Evolutionary conservation across 2,329 filamentous ascomycete genomes (phyloP).

Genomic region (Diaporthe velutina): DNA sequence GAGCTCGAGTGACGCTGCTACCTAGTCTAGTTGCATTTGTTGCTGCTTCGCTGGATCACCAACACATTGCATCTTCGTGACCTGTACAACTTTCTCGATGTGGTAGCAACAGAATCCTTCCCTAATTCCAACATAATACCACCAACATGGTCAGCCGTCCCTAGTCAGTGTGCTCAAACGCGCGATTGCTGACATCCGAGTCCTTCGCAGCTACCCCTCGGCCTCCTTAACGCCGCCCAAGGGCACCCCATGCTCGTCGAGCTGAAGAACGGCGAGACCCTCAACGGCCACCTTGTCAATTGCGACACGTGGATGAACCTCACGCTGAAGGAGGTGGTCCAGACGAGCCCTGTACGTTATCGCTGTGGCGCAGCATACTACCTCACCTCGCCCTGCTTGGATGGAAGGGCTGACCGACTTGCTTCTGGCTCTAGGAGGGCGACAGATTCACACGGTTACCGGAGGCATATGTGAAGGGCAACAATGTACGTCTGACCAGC

Average conservation of each 20-base stretch:
- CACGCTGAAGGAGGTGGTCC: constrained; percentile 95
- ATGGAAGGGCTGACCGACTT: constrained; percentile 30
- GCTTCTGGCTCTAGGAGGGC: constrained; percentile 74
- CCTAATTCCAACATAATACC: background rate
- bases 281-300: constrained; percentile 95
- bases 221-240: constrained; percentile 93
- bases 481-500: constrained; percentile 78
- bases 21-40: constrained; percentile 3
- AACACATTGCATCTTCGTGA: constrained; percentile 1
- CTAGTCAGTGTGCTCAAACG: background rate
- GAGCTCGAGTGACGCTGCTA: constrained; percentile 37
- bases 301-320: constrained; percentile 99
- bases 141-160: constrained; percentile 36
- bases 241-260: constrained; percentile 98
- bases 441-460: constrained; percentile 93
- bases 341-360: constrained; percentile 82
- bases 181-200: constrained; percentile 36
- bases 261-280: constrained; percentile 96
- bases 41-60: background rate
- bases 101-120: constrained; percentile 23
- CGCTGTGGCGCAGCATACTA: background rate
- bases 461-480: constrained; percentile 96
- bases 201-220: constrained; percentile 72
- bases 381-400: background rate
- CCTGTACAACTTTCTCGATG: constrained; percentile 28